Percentiles rank a stretch among this genome's conserved stretches.
Conservation (phyloP, 108 stramenopile species). For the Skeletonema potamos region DNA sequence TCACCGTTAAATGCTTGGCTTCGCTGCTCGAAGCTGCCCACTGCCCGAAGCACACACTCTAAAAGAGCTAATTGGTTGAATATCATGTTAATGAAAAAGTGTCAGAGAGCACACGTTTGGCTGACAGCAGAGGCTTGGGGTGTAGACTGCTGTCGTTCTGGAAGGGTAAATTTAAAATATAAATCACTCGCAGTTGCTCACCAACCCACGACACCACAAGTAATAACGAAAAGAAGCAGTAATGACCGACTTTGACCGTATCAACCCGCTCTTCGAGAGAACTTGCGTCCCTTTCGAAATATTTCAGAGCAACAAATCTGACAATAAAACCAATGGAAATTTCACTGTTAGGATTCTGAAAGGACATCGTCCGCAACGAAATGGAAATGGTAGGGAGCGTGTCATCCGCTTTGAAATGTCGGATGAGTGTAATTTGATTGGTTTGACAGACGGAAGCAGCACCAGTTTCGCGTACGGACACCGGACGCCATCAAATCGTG, state of each 20-base stretch:
- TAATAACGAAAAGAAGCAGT: no score
- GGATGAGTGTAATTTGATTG: constrained; percentile 42
- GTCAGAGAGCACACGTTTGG: background rate
- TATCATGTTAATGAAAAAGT: background rate
- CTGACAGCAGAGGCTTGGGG: no score
- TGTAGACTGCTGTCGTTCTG: no score
- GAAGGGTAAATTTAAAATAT: no score
- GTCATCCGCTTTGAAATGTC: constrained; percentile 56
- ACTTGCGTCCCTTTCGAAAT: constrained; percentile 4
- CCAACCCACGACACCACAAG: no score
- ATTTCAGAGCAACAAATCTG: background rate
- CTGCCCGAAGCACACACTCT: no score
- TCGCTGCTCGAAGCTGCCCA: no score
- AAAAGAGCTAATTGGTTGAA: background rate
- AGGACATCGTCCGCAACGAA: constrained; percentile 29
- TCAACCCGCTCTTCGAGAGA: constrained; percentile 2
- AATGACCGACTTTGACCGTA: background rate
- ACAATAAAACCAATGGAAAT: constrained; percentile 11
- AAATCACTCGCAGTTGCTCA: no score
- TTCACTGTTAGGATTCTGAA: constrained; percentile 45
- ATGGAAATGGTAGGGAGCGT: constrained; percentile 33
- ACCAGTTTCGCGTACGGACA: background rate
- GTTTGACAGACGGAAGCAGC: background rate
- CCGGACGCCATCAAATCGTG: constrained; percentile 16
- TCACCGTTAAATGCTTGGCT: no score